phyloP scores from a whole-genome alignment of 306 rosid species.

The Alnus rubra region DNA sequence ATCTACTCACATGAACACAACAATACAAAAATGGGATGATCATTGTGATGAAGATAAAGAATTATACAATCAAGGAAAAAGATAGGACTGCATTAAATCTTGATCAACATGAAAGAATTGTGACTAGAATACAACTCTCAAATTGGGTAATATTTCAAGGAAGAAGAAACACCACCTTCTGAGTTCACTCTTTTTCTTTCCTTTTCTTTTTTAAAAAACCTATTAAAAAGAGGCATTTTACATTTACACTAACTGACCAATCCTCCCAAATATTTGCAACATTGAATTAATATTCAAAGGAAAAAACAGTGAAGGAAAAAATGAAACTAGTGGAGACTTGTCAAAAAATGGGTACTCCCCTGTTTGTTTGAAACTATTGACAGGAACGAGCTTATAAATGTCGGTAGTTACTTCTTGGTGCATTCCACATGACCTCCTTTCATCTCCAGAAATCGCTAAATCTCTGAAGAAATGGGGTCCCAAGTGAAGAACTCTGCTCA shows the following conservation, averaged over 20 bases:
- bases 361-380: constrained; percentile 6
- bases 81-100: too few species aligned
- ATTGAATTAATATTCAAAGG: background rate
- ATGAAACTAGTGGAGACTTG: background rate
- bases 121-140: background rate
- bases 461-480: background rate
- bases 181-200: background rate
- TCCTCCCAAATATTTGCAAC: constrained; percentile 3
- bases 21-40: constrained; percentile 4
- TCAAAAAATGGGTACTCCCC: constrained; percentile 10
- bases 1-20: background rate
- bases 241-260: constrained; percentile 6
- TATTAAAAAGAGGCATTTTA: background rate
- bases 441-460: background rate
- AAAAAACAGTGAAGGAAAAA: constrained; percentile 7
- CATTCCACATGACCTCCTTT: constrained; percentile 6
- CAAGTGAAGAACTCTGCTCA: constrained; percentile 5
- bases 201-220: too few species aligned
- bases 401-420: constrained; percentile 2
- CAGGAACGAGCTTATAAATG: constrained; percentile 10
- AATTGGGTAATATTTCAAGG: background rate
- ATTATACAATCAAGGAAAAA: background rate
- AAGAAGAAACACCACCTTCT: background rate
- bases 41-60: background rate
- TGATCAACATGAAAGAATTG: too few species aligned